A percentile compares a stretch with the other conserved stretches of the same genome.
Evolutionary conservation across 768 basidiomycete species (phyloP).

Genomic region (Lentinus tigrinus): DNA sequence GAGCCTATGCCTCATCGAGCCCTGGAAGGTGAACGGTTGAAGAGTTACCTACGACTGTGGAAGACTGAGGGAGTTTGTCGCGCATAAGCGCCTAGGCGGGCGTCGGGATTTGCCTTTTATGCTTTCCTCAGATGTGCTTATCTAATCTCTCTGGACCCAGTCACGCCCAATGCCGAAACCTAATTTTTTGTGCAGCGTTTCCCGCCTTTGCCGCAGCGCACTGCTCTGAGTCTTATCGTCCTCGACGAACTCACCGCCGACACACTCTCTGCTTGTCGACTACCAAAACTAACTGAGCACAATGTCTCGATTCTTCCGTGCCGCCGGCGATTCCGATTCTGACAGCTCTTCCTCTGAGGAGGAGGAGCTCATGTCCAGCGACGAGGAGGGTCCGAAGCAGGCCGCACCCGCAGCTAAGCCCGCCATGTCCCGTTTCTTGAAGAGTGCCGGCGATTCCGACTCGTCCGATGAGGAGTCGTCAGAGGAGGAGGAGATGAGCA

Average conservation of each 20-base stretch:
- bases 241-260: constrained; percentile 6
- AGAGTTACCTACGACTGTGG: too few species aligned
- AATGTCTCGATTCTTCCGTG: constrained; percentile 91
- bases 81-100: too few species aligned
- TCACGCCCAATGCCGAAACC: constrained; percentile 11
- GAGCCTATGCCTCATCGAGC: too few species aligned
- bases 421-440: constrained; percentile 79
- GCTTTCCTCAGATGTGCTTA: constrained; percentile 1
- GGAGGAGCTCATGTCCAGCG: constrained; percentile 72
- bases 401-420: constrained; percentile 46
- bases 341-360: constrained; percentile 68
- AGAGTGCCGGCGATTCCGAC: constrained; percentile 56
- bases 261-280: neutral
- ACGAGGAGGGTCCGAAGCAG: constrained; percentile 62
- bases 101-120: neutral
- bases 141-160: neutral
- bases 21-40: too few species aligned
- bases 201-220: too few species aligned
- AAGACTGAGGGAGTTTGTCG: too few species aligned
- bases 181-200: constrained; percentile 12
- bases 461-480: constrained; percentile 51
- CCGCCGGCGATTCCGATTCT: constrained; percentile 80
- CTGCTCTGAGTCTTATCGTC: constrained; percentile 1
- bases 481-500: constrained; percentile 49
- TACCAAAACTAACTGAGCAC: constrained; percentile 5